Evolutionary conservation across 176 grass and related monocot genomes (phyloP).

Genomic region (Carex pumila): DNA sequence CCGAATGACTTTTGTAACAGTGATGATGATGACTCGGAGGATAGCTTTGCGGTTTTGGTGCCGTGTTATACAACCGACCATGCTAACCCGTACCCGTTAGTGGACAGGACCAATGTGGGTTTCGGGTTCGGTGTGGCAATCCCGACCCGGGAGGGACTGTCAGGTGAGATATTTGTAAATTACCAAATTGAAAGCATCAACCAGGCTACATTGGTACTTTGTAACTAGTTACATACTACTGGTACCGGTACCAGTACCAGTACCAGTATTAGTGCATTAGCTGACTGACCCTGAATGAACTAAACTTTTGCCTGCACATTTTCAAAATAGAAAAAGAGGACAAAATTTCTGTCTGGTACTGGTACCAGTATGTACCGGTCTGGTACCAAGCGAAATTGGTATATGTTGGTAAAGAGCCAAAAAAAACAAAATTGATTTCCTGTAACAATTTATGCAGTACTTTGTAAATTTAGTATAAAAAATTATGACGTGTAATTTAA

Average conservation of each 20-base stretch:
- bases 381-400: neutral
- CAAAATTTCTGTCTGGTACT: neutral
- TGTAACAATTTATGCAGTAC: neutral
- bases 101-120: neutral
- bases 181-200: no score
- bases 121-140: neutral
- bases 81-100: constrained; percentile 6
- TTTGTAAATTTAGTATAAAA: neutral
- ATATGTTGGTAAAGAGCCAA: neutral
- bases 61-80: constrained; percentile 45
- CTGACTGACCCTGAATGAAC: neutral
- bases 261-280: neutral
- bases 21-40: constrained; percentile 36
- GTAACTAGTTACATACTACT: neutral
- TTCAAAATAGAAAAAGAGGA: neutral
- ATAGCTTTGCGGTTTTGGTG: constrained; percentile 71
- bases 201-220: neutral
- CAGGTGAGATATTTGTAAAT: constrained; percentile 23
- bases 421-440: neutral
- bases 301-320: neutral
- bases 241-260: neutral
- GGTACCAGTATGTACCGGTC: neutral
- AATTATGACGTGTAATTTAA: no score
- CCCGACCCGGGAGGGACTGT: neutral
- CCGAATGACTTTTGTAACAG: constrained; percentile 44